These are phyloP conservation scores for Plasmodiophora brassicae DNA, from an alignment of 208 protist species.

Conservation along the genomic window DNA sequence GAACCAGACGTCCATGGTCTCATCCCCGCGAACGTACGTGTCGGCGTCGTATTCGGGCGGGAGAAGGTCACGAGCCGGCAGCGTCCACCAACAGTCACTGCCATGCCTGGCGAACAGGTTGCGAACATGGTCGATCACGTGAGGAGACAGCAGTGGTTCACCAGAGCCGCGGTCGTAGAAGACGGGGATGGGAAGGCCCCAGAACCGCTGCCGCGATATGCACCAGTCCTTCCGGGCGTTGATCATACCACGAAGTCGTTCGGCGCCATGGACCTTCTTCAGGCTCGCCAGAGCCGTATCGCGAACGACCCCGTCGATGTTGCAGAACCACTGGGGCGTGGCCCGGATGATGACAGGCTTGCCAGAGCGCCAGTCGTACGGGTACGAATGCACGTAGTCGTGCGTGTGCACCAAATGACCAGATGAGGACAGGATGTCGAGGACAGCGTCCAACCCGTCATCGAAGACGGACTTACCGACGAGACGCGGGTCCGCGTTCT, in stretches of 20 bases:
- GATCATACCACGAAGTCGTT: constrained; percentile 60
- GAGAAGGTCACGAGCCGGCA: constrained; percentile 57
- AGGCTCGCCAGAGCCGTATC: constrained; percentile 33
- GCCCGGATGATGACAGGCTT: constrained; percentile 66
- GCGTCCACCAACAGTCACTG: constrained; percentile 59
- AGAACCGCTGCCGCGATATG: constrained; percentile 69
- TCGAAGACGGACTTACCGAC: constrained; percentile 49
- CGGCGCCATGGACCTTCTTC: constrained; percentile 19
- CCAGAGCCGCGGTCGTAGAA: constrained; percentile 61
- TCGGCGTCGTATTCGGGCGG: constrained; percentile 46
- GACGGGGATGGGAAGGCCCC: constrained; percentile 75
- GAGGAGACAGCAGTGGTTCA: constrained; percentile 49
- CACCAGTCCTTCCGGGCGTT: constrained; percentile 68
- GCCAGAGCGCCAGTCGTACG: constrained; percentile 77
- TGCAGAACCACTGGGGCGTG: constrained; percentile 51
- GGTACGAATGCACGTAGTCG: constrained; percentile 68
- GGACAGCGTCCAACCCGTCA: constrained; percentile 51
- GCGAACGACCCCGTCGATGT: constrained; percentile 43
- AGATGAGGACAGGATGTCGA: constrained; percentile 32
- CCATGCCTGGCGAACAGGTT: constrained; percentile 59
- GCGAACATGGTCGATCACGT: constrained; percentile 61
- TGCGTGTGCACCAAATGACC: constrained; percentile 49
- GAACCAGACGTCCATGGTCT: constrained; percentile 83
- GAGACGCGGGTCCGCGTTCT: constrained; percentile 43
- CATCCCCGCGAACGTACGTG: constrained; percentile 57